phyloP scores from a whole-genome alignment of 768 basidiomycete genomes.

The Lanmaoa pseudosensibilis region DNA sequence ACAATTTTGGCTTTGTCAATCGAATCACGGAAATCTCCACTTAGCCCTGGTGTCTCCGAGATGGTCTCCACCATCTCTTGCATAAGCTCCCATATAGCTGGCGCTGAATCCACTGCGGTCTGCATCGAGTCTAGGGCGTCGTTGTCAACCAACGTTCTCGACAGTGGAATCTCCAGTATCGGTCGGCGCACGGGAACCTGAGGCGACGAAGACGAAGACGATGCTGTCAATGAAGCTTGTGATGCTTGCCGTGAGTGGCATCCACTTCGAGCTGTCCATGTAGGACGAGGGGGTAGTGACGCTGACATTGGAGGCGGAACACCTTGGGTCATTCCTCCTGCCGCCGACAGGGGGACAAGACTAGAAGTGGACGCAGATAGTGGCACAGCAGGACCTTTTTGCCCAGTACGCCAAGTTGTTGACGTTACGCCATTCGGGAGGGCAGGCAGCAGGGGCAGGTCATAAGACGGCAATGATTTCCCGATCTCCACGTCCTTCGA shows the following conservation, averaged over 20 bases:
- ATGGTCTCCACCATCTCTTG: conserved; percentile 70
- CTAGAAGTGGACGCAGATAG: conserved; percentile 27
- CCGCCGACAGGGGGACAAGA: conserved; percentile 11
- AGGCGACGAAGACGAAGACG: conserved; percentile 39
- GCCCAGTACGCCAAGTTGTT: conserved; percentile 46
- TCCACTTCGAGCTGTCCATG: conserved; percentile 10
- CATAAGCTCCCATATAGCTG: conserved; percentile 79
- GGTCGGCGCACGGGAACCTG: conserved; percentile 28
- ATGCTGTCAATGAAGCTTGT: conserved; percentile 41
- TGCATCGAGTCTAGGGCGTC: conserved; percentile 80
- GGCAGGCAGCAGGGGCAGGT: conserved; percentile 34
- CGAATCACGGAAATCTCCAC: conserved; percentile 48
- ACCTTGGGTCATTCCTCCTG: conserved; percentile 4
- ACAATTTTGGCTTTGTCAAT: conserved; percentile 63
- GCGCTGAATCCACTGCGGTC: conserved; percentile 75
- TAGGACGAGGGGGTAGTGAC: conserved; percentile 14
- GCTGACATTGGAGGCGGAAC: conserved; percentile 9
- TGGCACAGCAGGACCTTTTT: conserved; percentile 46
- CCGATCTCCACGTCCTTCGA: conserved; percentile 89
- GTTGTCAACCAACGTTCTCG: conserved; percentile 69
- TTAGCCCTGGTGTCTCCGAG: conserved; percentile 42
- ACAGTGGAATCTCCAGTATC: conserved; percentile 51
- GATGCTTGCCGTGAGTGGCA: conserved; percentile 46
- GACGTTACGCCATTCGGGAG: conserved; percentile 31
- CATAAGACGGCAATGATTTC: conserved; percentile 70